Conservation (phyloP, 768 basidiomycete species). For the Pisolithus orientalis region DNA sequence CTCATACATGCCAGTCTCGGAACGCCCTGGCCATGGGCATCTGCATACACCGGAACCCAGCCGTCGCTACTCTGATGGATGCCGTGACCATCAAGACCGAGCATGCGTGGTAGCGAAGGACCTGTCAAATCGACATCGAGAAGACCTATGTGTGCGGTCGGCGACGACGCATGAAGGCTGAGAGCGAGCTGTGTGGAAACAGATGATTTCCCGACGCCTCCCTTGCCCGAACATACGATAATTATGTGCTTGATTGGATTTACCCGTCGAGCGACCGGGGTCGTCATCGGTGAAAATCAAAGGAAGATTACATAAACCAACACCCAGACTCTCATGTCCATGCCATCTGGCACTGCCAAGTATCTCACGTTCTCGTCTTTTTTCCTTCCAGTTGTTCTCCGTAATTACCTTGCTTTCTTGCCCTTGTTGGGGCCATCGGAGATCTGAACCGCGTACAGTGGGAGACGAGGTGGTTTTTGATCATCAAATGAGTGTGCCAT, state of each 20-base stretch:
- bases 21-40: constrained; percentile 44
- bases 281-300: constrained; percentile 23
- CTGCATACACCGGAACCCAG: constrained; percentile 98
- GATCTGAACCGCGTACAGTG: too few species aligned
- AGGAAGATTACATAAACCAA: neutral
- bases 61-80: constrained; percentile 94
- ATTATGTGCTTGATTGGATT: constrained; percentile 76
- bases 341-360: too few species aligned
- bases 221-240: constrained; percentile 93
- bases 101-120: constrained; percentile 92
- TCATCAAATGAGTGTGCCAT: too few species aligned
- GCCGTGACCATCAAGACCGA: constrained; percentile 78
- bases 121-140: constrained; percentile 93
- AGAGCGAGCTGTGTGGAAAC: constrained; percentile 89
- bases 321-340: neutral
- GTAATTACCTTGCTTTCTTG: too few species aligned
- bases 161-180: constrained; percentile 66
- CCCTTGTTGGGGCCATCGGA: too few species aligned
- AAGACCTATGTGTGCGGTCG: constrained; percentile 72
- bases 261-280: constrained; percentile 68
- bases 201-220: constrained; percentile 98
- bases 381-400: too few species aligned
- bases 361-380: too few species aligned
- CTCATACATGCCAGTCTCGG: constrained; percentile 90
- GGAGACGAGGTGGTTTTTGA: too few species aligned